Conservation (phyloP, 2,329 filamentous ascomycete species). For the Didymellaceae sp. region DNA sequence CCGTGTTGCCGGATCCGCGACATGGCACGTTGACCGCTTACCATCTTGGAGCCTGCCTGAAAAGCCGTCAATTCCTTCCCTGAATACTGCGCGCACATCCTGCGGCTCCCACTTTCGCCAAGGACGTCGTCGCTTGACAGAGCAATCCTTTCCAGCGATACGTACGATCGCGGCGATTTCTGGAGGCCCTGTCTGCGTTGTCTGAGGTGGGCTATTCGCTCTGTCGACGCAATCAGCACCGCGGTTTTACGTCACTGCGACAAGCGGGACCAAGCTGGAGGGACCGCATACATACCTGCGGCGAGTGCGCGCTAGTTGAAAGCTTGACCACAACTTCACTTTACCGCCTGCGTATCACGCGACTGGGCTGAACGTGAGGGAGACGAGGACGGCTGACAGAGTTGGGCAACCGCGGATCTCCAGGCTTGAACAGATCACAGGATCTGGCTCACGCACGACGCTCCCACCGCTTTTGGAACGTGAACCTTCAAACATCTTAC, state of each 20-base stretch:
- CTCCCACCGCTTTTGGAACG: not conserved
- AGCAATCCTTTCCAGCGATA: constrained; percentile 4
- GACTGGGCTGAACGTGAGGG: not conserved
- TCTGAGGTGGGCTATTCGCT: constrained; percentile 22
- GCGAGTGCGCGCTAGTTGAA: constrained; percentile 1
- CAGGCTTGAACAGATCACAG: constrained; percentile 1
- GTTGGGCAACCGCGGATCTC: not conserved
- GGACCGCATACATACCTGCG: constrained; percentile 21
- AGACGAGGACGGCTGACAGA: constrained; percentile 9
- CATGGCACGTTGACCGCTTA: constrained; percentile 4
- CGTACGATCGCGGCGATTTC: constrained; percentile 6
- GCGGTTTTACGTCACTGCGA: constrained; percentile 22
- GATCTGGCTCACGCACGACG: constrained; percentile 11
- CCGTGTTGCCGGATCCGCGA: not conserved
- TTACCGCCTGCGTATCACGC: not conserved
- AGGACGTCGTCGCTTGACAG: not conserved
- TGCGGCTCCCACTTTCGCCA: not conserved
- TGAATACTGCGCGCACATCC: constrained; percentile 5
- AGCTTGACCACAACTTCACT: not conserved
- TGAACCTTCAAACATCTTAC: constrained; percentile 3
- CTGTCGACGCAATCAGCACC: constrained; percentile 23
- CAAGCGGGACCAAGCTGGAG: constrained; percentile 24
- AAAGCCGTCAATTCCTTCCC: constrained; percentile 1
- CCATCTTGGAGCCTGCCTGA: not conserved
- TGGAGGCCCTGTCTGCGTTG: constrained; percentile 11